Percentiles rank a stretch among this genome's conserved stretches.
Conservation (phyloP, 2,329 filamentous ascomycete genomes). For the Bretziella fagacearum region DNA sequence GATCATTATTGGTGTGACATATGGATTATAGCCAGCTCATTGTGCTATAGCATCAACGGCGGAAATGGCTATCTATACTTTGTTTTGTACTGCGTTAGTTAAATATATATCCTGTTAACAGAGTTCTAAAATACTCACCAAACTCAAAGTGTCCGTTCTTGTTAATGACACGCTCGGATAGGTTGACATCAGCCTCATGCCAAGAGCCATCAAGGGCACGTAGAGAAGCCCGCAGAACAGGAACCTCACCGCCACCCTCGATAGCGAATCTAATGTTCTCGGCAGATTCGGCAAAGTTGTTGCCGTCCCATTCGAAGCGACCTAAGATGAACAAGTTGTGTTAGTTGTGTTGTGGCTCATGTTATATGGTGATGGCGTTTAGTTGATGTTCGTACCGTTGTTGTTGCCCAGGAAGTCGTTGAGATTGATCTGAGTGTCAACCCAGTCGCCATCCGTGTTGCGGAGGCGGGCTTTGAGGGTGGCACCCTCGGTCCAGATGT, state of each 20-base stretch:
- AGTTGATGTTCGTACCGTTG: slow-evolving; percentile 26
- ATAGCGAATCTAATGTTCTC: slow-evolving; percentile 29
- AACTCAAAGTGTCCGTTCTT: slow-evolving; percentile 30
- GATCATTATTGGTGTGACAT: no score
- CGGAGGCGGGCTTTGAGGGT: slow-evolving; percentile 29
- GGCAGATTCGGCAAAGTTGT: slow-evolving; percentile 30
- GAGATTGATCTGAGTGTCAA: slow-evolving; percentile 35
- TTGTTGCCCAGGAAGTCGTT: slow-evolving; percentile 35
- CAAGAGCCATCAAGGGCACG: slow-evolving; percentile 26
- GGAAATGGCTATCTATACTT: no score
- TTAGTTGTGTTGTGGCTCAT: slow-evolving; percentile 3
- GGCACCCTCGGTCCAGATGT: slow-evolving; percentile 32
- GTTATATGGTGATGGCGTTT: slow-evolving; percentile 3
- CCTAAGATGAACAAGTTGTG: not conserved
- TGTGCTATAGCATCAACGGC: no score
- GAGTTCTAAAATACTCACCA: slow-evolving; percentile 17
- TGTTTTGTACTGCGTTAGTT: no score
- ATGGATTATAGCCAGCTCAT: no score
- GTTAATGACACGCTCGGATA: slow-evolving; percentile 38
- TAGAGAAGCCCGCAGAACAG: slow-evolving; percentile 36
- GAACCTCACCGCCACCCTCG: slow-evolving; percentile 33
- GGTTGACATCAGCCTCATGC: slow-evolving; percentile 32
- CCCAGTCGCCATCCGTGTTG: slow-evolving; percentile 26
- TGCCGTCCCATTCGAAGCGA: slow-evolving; percentile 15
- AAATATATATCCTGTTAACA: no score